Evolutionary conservation across 345 rosid genomes (phyloP), one percentile per base, ranked within the genome.

Genomic region (Mallotus nudiflorus): DNA sequence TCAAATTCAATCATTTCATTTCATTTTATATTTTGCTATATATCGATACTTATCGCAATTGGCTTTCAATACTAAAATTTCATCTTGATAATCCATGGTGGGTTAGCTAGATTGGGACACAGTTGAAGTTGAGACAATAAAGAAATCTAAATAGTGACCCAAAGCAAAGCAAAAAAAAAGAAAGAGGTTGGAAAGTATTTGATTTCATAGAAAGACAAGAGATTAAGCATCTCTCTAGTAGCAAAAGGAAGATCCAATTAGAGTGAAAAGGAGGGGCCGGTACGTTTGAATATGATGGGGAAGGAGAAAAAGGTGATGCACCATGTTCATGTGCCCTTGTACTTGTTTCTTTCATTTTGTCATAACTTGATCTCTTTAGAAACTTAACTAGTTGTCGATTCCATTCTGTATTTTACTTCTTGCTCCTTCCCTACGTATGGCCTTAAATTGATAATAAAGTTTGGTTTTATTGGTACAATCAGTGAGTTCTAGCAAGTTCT

Each of bases 281-380:
- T 2, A 33, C 37, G 37, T 33, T n/a, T n/a, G n/a, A n/a, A n/a
- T n/a, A 6, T 33, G 37, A 46, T 0, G 13, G 74, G 20, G 40
- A 67, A 64, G 20, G 66, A 20, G 18, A 62, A 28, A 73, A 72
- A 60, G 67, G n/a, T 25, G 48, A 31, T 57, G 62, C 14, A 31
- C 27, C 58, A 61, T 29, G 73, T 46, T 44, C 76, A 62, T 70
- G 77, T 55, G 75, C 71, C 20, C 33, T 6, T 75, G 74, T 9
- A 4, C 37, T 68, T 71, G 82, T 68, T 75, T 75, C 76, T 75
- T 75, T 75, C 66, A 54, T 53, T 39, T 60, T 37, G 16, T 16
- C 49, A 54, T 42, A 28, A 9, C 16, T 44, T n/a, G n/a, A n/a
- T 31, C 66, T 28, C 37, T 50, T 57, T 33, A 40, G 50, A 42